Conservation (phyloP, 1,139 yeast genomes). For the Lodderomyces orthopsilosis region DNA sequence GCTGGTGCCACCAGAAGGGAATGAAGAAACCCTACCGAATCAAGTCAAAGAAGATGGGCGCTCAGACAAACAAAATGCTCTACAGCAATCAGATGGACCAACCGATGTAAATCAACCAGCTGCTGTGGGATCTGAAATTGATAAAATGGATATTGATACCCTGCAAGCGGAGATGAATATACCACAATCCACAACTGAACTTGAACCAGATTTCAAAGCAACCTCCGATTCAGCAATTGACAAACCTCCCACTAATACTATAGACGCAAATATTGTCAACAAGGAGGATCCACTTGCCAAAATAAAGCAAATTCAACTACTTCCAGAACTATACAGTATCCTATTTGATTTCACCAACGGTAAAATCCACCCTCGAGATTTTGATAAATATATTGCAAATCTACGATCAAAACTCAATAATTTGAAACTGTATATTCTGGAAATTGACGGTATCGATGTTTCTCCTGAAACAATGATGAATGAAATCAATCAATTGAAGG, state of each 20-base stretch:
- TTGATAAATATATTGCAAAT: constrained; percentile 44
- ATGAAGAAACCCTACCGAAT: not conserved
- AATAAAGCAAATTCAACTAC: constrained; percentile 30
- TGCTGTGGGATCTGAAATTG: not conserved
- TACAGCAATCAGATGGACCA: not conserved
- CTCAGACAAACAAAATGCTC: not conserved
- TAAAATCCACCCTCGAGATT: constrained; percentile 36
- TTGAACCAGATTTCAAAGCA: not conserved
- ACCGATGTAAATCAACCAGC: not conserved
- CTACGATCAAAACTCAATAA: constrained; percentile 36
- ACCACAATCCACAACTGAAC: not conserved
- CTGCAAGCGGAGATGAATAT: not conserved
- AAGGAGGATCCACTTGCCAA: constrained; percentile 26
- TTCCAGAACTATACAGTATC: constrained; percentile 39
- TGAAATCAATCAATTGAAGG: constrained; percentile 25
- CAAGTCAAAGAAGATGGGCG: not conserved
- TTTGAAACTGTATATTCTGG: constrained; percentile 30
- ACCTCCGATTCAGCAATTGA: not conserved
- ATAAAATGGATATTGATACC: not conserved
- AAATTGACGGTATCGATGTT: constrained; percentile 41
- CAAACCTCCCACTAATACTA: not conserved
- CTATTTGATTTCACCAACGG: constrained; percentile 38
- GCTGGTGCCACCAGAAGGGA: not conserved
- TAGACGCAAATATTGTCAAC: not conserved
- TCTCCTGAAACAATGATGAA: constrained; percentile 27